Percentiles rank a stretch among this genome's conserved stretches.
These are phyloP conservation scores for Magnaporthiopsis rhizophila DNA, from an alignment of 2,329 filamentous ascomycete genomes.

Conservation along the genomic window DNA sequence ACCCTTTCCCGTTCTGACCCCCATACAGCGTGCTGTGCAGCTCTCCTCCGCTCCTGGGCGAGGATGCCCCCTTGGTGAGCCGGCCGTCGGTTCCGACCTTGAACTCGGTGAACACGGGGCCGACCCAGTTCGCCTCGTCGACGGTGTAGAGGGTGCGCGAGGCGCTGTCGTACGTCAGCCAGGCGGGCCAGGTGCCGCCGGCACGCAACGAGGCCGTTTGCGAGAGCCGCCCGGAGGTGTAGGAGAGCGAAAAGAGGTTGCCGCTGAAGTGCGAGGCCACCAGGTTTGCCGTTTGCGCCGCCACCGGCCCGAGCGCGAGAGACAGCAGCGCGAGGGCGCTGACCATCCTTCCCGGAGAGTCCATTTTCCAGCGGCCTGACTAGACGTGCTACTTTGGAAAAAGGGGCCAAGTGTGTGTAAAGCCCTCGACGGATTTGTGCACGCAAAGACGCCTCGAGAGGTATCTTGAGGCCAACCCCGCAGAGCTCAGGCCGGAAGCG, in stretches of 20 bases:
- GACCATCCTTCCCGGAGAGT: neutral
- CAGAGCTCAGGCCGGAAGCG: neutral
- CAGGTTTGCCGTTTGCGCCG: constrained; percentile 18
- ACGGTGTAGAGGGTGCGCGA: constrained; percentile 26
- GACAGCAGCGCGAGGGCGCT: neutral
- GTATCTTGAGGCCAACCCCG: neutral
- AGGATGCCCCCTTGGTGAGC: constrained; percentile 21
- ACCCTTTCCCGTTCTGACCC: constrained; percentile 27
- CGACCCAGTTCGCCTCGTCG: constrained; percentile 27
- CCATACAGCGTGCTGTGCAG: constrained; percentile 34
- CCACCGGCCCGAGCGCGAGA: constrained; percentile 10
- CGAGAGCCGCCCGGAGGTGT: constrained; percentile 17
- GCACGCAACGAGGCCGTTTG: constrained; percentile 20
- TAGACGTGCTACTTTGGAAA: neutral
- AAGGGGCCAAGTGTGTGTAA: no score
- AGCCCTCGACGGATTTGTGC: no score
- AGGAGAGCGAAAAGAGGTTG: constrained; percentile 27
- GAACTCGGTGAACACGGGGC: constrained; percentile 26
- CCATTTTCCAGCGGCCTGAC: neutral
- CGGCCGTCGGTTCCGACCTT: constrained; percentile 23
- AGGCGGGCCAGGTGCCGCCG: constrained; percentile 28
- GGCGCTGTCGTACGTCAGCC: constrained; percentile 26
- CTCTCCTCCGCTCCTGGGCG: constrained; percentile 26
- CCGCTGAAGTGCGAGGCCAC: constrained; percentile 32
- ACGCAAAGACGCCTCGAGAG: neutral